Conservation (phyloP, 768 basidiomycete genomes). For the Polyporus arcularius region DNA sequence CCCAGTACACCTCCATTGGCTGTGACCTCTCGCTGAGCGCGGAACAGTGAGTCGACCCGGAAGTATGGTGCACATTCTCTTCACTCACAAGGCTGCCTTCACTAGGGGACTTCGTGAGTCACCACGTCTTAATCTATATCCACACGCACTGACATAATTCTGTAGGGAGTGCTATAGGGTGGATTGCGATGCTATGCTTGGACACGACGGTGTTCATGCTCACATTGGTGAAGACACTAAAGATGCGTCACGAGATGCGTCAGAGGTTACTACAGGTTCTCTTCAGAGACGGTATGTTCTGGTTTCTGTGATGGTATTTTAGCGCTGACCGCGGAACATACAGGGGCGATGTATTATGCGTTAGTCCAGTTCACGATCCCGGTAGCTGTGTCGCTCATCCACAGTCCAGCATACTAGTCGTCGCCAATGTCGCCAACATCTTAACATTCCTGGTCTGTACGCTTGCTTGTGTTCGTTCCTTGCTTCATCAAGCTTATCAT, state of each 20-base stretch:
- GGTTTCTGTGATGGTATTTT: background rate
- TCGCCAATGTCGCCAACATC: background rate
- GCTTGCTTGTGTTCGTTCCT: background rate
- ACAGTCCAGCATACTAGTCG: background rate
- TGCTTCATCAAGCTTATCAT: background rate
- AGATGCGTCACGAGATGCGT: background rate
- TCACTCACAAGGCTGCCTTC: background rate
- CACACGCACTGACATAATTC: background rate
- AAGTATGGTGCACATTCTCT: background rate
- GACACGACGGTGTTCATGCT: conserved; percentile 1
- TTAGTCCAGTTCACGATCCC: background rate
- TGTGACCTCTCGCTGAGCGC: background rate
- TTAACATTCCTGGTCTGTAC: background rate
- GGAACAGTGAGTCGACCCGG: conserved; percentile 1
- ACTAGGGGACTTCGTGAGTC: background rate
- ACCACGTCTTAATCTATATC: background rate
- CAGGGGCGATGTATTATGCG: background rate
- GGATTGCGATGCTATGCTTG: conserved; percentile 1
- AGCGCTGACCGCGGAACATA: background rate
- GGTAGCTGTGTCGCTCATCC: background rate
- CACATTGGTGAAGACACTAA: background rate
- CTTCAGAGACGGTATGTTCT: conserved; percentile 4
- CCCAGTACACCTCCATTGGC: background rate
- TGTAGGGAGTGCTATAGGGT: conserved; percentile 5
- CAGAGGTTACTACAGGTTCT: background rate